These are phyloP conservation scores for Aspergillus sp. DNA, from an alignment of 2,329 filamentous ascomycete species.

Conservation along the genomic window DNA sequence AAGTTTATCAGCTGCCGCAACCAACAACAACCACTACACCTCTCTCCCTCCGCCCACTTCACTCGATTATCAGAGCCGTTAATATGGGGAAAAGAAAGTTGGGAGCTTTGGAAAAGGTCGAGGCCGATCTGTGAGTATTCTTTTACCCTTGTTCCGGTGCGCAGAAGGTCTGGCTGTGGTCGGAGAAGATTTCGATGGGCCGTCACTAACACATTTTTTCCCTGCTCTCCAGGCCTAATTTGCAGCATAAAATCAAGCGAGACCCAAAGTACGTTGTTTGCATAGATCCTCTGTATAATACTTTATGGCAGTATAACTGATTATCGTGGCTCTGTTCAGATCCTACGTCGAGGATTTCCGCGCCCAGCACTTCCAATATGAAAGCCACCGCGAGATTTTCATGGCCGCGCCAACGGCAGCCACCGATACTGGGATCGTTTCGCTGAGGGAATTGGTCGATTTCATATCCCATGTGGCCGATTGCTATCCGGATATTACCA, in stretches of 20 bases:
- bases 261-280: conserved; percentile 61
- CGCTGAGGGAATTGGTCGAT: conserved; percentile 84
- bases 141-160: not conserved
- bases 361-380: conserved; percentile 84
- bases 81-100: conserved; percentile 79
- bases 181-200: conserved; percentile 5
- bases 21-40: conserved; percentile 53
- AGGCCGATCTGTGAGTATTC: conserved; percentile 66
- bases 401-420: conserved; percentile 71
- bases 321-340: conserved; percentile 33
- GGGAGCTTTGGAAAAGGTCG: conserved; percentile 87
- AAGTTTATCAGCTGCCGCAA: conserved; percentile 11
- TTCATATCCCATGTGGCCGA: conserved; percentile 90
- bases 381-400: conserved; percentile 85
- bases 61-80: conserved; percentile 3
- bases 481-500: conserved; percentile 77
- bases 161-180: not conserved
- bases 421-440: conserved; percentile 68
- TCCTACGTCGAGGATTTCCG: conserved; percentile 86
- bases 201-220: conserved; percentile 13
- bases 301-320: not conserved
- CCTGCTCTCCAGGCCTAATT: conserved; percentile 53
- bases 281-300: not conserved
- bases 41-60: conserved; percentile 62
- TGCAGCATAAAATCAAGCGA: conserved; percentile 84